phyloP scores from a whole-genome alignment of 169 alveolate genomes.

The Perkinsus olseni region DNA sequence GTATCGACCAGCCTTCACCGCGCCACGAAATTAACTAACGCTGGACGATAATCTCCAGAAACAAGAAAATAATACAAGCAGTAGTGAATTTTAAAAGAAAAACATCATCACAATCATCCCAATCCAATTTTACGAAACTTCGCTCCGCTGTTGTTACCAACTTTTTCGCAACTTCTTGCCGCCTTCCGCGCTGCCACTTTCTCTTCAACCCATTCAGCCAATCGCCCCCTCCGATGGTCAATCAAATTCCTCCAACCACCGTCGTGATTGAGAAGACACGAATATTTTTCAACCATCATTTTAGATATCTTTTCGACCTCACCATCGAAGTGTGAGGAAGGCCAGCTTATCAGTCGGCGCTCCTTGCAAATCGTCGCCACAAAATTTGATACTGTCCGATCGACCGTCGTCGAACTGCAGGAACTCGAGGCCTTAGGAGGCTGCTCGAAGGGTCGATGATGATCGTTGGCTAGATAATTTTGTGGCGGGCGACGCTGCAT shows the following conservation, averaged over 20 bases:
- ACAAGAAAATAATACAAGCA: not conserved
- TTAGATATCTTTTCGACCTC: not conserved
- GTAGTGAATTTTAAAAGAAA: not conserved
- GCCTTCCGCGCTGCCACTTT: not conserved
- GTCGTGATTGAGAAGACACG: not conserved
- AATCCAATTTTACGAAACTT: not conserved
- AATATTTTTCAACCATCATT: not conserved
- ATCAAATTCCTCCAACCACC: not conserved
- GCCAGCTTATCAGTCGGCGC: not conserved
- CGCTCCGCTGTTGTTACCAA: not conserved
- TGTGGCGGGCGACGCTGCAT: not conserved
- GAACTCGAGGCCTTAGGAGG: too few relatives aligned
- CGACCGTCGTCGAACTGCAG: too few relatives aligned
- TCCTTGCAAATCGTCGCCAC: not conserved
- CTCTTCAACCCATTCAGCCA: not conserved
- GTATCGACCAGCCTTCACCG: not conserved
- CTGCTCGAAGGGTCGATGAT: not conserved
- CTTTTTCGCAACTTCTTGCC: not conserved
- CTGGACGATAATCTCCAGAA: not conserved
- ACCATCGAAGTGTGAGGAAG: not conserved
- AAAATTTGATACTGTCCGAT: not conserved
- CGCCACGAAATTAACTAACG: not conserved
- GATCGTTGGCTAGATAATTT: not conserved
- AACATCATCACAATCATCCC: not conserved
- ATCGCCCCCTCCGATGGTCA: not conserved